Base-by-base conservation (phyloP, 257 asterid genomes). In the Dorcoceras hygrometricum region DNA sequence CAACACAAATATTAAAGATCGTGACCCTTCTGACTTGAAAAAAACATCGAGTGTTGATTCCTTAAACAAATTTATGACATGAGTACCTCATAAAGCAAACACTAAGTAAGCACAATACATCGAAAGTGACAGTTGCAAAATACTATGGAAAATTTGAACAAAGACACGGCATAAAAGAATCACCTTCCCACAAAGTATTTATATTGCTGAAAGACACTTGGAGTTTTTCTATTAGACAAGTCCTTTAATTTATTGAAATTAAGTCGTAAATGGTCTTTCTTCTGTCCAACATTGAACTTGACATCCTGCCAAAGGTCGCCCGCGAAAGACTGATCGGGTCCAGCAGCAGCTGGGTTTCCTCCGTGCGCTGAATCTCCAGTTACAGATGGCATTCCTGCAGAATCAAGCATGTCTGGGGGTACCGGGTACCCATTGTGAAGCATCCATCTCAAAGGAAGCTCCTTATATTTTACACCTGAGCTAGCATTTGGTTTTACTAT, bases 391-490 rank as follows among this genome's bases (percentile, higher is more conserved):
- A 80, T 73, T 63, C 83, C 94, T 7, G 94, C 81, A 46, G 96
- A 74, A 66, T 88, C 91, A 10, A 90, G 80, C 96, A 94, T 88
- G 66, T 94, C 99, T 1, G 96, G 83, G 5, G 99, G 99, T 59
- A 94, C 90, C 25, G 99, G 84, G 59, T 94, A 94, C 8, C 99
- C 97, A 24, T 94, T 94, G 61, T 90, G 99, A 74, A 90, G 95
- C 97, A 94, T 85, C 99, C 99, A 94, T 76, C 97, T 85, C 0
- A 94, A 84, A 62, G 99, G 97, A 70, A 94, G 97, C 71, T 94
- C 99, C 77, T 87, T 90, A 60, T 66, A 83, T 56, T 80, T 88
- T 22, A 94, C 86, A 32, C 80, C 83, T 8, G 96, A 63, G 67
- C 72, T 78, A 32, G 84, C 72, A 26, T 57, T 75, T 8, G 80